Percentiles rank a stretch among this genome's conserved stretches.
Evolutionary conservation across 1,139 yeast genomes (phyloP).

Genomic region (Geotrichum carabidarum): DNA sequence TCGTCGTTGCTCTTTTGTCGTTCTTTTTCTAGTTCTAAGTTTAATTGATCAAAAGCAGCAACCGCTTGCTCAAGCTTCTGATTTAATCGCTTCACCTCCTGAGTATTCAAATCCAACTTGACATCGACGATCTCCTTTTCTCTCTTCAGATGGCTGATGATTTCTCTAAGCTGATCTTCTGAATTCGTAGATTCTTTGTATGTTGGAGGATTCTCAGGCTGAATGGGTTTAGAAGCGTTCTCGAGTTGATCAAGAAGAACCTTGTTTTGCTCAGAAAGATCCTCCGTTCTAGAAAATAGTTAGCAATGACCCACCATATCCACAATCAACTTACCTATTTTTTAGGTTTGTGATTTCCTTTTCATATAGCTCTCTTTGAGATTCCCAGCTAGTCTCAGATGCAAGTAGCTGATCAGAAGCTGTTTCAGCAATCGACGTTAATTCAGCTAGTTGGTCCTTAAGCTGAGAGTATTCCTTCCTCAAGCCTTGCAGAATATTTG

Average conservation of each 20-base stretch:
- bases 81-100: slow-evolving; percentile 48
- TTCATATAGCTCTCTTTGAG: slow-evolving; percentile 44
- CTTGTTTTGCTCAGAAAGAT: slow-evolving; percentile 60
- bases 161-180: slow-evolving; percentile 47
- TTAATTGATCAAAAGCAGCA: slow-evolving; percentile 34
- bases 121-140: slow-evolving; percentile 72
- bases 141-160: slow-evolving; percentile 60
- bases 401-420: slow-evolving; percentile 35
- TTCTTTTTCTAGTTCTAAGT: slow-evolving; percentile 29
- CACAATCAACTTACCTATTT: slow-evolving; percentile 31
- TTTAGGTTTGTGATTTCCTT: slow-evolving; percentile 50
- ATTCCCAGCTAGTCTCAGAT: slow-evolving; percentile 44
- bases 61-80: slow-evolving; percentile 35
- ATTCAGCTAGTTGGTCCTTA: slow-evolving; percentile 38
- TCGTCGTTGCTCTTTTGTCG: slow-evolving; percentile 31
- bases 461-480: slow-evolving; percentile 44
- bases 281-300: slow-evolving; percentile 42
- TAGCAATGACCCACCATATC: not conserved
- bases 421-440: slow-evolving; percentile 37
- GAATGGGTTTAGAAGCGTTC: slow-evolving; percentile 26
- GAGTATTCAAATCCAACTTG: slow-evolving; percentile 47
- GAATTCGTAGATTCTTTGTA: slow-evolving; percentile 22
- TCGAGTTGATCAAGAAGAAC: slow-evolving; percentile 70
- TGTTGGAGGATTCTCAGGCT: slow-evolving; percentile 13
- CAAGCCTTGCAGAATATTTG: slow-evolving; percentile 44